Evolutionary conservation across 1,139 yeast species (phyloP).

Genomic region (Saccharomyces hybrid): DNA sequence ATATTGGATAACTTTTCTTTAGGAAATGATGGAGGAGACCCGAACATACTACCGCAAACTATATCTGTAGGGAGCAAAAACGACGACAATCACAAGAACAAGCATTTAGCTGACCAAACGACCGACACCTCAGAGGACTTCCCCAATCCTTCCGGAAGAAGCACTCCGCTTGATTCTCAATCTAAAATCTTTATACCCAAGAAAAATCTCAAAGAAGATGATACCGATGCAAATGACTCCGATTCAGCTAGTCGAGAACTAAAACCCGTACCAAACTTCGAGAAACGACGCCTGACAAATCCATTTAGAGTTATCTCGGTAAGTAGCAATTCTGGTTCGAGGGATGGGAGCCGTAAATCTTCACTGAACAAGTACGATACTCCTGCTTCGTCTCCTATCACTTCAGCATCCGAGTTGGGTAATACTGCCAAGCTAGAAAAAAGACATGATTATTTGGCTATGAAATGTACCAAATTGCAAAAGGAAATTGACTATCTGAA

Average conservation of each 20-base stretch:
- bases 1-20: background rate
- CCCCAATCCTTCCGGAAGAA: background rate
- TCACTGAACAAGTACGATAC: conserved; percentile 3
- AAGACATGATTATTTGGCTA: conserved; percentile 24
- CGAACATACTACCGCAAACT: conserved; percentile 1
- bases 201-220: conserved; percentile 7
- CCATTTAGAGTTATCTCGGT: conserved; percentile 33
- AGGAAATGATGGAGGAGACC: background rate
- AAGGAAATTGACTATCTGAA: conserved; percentile 34
- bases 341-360: conserved; percentile 10
- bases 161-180: background rate
- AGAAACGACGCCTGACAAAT: conserved; percentile 15
- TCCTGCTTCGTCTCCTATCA: background rate
- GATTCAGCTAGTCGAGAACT: background rate
- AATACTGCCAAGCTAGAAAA: conserved; percentile 19
- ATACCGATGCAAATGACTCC: conserved; percentile 5
- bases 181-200: conserved; percentile 12
- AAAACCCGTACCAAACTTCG: background rate
- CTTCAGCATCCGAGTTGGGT: conserved; percentile 5
- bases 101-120: background rate
- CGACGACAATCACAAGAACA: background rate
- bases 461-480: conserved; percentile 32
- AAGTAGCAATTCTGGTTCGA: conserved; percentile 12
- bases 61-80: conserved; percentile 3
- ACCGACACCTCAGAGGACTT: background rate